A percentile compares a stretch with the other conserved stretches of the same genome.
Evolutionary conservation across 306 rosid genomes (phyloP).

Genomic region (Sechiopsis laciniata): DNA sequence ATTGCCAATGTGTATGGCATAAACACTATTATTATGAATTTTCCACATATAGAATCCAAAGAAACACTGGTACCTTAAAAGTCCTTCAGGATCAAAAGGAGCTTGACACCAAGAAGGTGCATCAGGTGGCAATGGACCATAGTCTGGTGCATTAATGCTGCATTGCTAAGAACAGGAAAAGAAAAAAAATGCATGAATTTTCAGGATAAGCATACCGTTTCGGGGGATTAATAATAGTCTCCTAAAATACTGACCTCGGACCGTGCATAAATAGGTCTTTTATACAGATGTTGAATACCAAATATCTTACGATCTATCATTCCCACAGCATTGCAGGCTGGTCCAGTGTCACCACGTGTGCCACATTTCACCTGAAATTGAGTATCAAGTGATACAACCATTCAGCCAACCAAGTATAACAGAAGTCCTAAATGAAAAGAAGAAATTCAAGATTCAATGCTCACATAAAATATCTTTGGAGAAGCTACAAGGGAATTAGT

Average conservation of each 20-base stretch:
- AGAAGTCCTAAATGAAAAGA: not conserved
- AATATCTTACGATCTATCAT: slow-evolving; percentile 77
- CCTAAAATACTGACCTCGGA: slow-evolving; percentile 37
- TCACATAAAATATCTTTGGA: slow-evolving; percentile 56
- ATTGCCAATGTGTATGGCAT: not conserved
- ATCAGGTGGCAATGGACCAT: slow-evolving; percentile 76
- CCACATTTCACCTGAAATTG: slow-evolving; percentile 77
- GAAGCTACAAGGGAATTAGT: slow-evolving; percentile 30
- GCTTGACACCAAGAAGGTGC: slow-evolving; percentile 99
- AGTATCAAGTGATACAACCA: not conserved
- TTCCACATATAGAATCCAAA: slow-evolving; percentile 12
- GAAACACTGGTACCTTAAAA: slow-evolving; percentile 47
- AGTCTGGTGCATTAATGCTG: slow-evolving; percentile 71
- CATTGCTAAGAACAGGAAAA: slow-evolving; percentile 48
- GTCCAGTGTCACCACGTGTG: slow-evolving; percentile 64
- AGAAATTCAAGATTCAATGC: slow-evolving; percentile 26
- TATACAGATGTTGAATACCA: slow-evolving; percentile 64
- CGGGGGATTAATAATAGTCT: not conserved
- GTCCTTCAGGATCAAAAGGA: slow-evolving; percentile 97
- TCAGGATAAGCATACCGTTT: not conserved
- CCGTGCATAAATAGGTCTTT: slow-evolving; percentile 64
- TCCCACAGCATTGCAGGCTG: slow-evolving; percentile 82
- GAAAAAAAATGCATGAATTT: not conserved
- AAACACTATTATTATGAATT: not conserved
- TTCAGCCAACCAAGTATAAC: slow-evolving; percentile 12